These are phyloP conservation scores for Artemisia argyi DNA, from an alignment of 129 eudicot genomes.

Conservation along the genomic window DNA sequence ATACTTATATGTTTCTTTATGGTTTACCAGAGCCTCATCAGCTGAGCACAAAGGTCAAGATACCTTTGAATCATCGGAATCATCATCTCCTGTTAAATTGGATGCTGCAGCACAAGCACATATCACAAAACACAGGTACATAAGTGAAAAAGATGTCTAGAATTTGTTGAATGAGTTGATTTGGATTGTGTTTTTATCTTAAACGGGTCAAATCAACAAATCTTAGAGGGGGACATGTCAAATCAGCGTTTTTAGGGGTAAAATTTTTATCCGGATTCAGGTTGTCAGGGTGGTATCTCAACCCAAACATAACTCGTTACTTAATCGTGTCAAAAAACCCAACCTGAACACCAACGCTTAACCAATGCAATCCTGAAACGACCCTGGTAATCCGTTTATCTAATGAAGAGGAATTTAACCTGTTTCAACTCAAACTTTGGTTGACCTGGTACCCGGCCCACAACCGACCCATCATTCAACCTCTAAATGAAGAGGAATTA, in stretches of 20 bases:
- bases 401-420: not conserved
- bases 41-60: constrained; percentile 45
- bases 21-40: constrained; percentile 17
- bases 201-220: too few relatives aligned
- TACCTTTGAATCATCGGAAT: constrained; percentile 36
- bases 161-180: too few relatives aligned
- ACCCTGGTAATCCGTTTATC: too few relatives aligned
- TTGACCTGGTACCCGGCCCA: not conserved
- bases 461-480: not conserved
- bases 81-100: constrained; percentile 69
- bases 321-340: too few relatives aligned
- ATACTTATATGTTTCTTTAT: not conserved
- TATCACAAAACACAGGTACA: constrained; percentile 85
- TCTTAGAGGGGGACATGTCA: too few relatives aligned
- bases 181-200: too few relatives aligned
- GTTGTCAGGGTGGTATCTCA: too few relatives aligned
- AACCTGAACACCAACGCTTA: too few relatives aligned
- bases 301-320: too few relatives aligned
- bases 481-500: not conserved
- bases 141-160: not conserved
- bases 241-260: too few relatives aligned
- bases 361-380: too few relatives aligned
- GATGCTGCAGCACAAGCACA: constrained; percentile 75
- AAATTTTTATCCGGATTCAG: too few relatives aligned
- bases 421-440: not conserved